Evolutionary conservation across 768 basidiomycete species (phyloP), one percentile per base, ranked within the genome.

Genomic region (Naganishia onofrii): DNA sequence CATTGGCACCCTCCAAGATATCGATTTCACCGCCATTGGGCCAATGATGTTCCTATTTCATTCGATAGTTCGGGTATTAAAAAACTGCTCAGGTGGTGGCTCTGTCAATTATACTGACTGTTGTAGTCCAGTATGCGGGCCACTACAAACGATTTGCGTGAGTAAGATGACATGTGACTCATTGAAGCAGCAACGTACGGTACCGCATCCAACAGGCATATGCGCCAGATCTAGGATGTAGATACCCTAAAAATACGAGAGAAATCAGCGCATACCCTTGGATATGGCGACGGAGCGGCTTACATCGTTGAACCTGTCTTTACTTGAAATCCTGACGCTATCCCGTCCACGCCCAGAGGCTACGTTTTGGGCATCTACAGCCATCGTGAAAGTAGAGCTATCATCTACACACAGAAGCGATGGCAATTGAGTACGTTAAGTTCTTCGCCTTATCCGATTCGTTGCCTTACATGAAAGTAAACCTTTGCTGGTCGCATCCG

Each of bases 81-180:
- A 5, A 29, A 55, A 55, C n/a, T 3, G 17, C 2, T 12, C 3
- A 17, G 1, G 8, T 34, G 29, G 8, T 32, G 54, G 15, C n/a
- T 38, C 34, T 34, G 34, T n/a, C 2, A 7, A 26, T 46, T 51
- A 26, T 38, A 63, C 60, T 69, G 51, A 72, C 69, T 8, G 74
- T 75, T 1, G 76, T 76, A 46, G 78, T 81, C 80, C 80, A 81
- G 55, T 74, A 81, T 51, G 80, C 80, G 17, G 80, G 80, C 80
- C 80, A 81, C 76, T 80, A 29, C 5, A 21, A 51, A 42, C 36
- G 15, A 29, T 46, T 19, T 8, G 38, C n/a, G n/a, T 17, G 19
- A 38, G 19, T 32, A 12, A 56, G 32, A 12, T 12, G 2, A 5
- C 52, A 42, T 19, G 32, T 36, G 58, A 42, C 38, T 42, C 26